Base-by-base conservation (phyloP, 2,329 filamentous ascomycete genomes). In the Penicillium expansum region DNA sequence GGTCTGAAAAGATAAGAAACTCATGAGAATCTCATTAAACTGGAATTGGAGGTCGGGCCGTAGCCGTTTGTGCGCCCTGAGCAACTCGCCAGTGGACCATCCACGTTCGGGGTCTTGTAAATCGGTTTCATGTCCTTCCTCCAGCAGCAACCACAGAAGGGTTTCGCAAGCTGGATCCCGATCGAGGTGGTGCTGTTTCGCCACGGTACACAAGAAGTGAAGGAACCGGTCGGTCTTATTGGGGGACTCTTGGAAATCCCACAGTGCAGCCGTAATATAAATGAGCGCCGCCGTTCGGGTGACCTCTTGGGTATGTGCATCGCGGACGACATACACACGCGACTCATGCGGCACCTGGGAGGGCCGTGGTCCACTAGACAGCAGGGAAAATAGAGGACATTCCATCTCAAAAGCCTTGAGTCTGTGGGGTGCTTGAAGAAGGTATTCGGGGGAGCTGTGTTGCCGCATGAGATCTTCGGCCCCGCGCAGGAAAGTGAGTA, bases 301-400 rank as follows among this genome's bases (percentile, higher is more conserved):
- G 35, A 71, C 60, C 48, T 75, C 72, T 53, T 71, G 71, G 13
- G 70, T 72, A 11, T 69, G 64, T 7, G 60, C 61, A 37, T 68
- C 67, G 38, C 63, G 67, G 9, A 76, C 63, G 20, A 77, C 74
- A 55, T 74, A 77, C 49, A 67, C 66, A 35, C 74, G 75, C 13
- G 69, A 68, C 32, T 65, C 69, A 0, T 66, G 59, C 14, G 74
- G 73, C 6, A 77, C 69, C 43, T 69, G 68, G 5, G 72, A 72
- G 13, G 75, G 75, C 18, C 68, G 71, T 11, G 75, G 75, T 8
- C 75, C 75, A 55, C 69, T 73, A n/a, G 75, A 76, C n/a, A 77
- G 68, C 6, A 76, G 57, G 14, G 71, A 65, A 49, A 75, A 76
- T 9, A 77, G 62, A 18, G 73, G 70, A 45, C 71, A 67, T 16